Evolutionary conservation across 352 stramenopile species (phyloP).

Genomic region (Phytophthora rubi): DNA sequence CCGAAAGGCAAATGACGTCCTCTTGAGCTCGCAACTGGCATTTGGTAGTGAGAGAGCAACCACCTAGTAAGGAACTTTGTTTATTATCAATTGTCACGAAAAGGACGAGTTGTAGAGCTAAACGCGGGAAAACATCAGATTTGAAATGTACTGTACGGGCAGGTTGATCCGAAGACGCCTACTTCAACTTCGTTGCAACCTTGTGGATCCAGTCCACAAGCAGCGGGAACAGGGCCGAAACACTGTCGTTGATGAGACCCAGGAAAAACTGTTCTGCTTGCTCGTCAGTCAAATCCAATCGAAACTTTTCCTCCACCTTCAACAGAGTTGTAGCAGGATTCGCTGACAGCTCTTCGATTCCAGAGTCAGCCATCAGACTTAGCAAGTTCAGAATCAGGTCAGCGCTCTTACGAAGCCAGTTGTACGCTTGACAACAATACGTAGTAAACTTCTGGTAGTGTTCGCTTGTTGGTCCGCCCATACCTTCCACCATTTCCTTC

Average conservation of each 20-base stretch:
- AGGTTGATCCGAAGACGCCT: not conserved
- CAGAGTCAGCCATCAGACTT: slow-evolving; percentile 98
- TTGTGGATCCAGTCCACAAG: slow-evolving; percentile 92
- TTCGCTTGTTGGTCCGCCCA: slow-evolving; percentile 92
- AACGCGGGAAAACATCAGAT: slow-evolving; percentile 13
- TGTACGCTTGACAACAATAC: slow-evolving; percentile 94
- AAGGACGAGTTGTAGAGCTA: not conserved
- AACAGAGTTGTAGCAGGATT: slow-evolving; percentile 86
- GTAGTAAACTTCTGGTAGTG: slow-evolving; percentile 94
- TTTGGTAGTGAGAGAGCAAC: slow-evolving; percentile 29
- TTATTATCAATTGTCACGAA: slow-evolving; percentile 25
- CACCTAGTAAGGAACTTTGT: slow-evolving; percentile 21
- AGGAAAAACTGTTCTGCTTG: slow-evolving; percentile 98
- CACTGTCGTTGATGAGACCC: slow-evolving; percentile 95
- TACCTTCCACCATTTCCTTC: slow-evolving; percentile 97
- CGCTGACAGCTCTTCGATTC: slow-evolving; percentile 94
- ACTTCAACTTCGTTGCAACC: slow-evolving; percentile 73
- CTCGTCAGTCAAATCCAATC: slow-evolving; percentile 97
- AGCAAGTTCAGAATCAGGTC: slow-evolving; percentile 99
- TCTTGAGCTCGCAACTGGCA: slow-evolving; percentile 50
- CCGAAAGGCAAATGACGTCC: slow-evolving; percentile 43
- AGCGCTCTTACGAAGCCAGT: slow-evolving; percentile 97
- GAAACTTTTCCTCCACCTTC: slow-evolving; percentile 96
- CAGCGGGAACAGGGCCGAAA: slow-evolving; percentile 91
- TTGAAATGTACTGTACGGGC: slow-evolving; percentile 7